These are phyloP conservation scores for Porodaedalea pini DNA, from an alignment of 1,284 basidiomycete species.

Conservation along the genomic window DNA sequence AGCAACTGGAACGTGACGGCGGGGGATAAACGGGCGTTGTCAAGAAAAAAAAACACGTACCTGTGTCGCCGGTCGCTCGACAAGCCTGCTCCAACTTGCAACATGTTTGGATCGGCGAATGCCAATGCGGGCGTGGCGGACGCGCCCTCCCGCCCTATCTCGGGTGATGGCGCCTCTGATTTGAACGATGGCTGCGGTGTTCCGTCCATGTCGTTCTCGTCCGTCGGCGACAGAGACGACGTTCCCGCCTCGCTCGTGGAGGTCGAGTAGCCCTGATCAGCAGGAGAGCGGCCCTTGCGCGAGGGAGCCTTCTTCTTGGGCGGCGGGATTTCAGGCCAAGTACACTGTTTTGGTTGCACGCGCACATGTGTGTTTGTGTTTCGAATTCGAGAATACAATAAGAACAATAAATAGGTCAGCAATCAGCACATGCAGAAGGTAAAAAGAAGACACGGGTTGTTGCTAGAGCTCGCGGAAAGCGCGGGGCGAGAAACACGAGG, in stretches of 20 bases:
- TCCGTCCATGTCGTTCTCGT: neutral
- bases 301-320: conserved; percentile 21
- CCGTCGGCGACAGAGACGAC: conserved; percentile 11
- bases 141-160: neutral
- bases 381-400: neutral
- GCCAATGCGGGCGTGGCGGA: neutral
- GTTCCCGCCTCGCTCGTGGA: conserved; percentile 11
- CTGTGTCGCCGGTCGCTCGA: conserved; percentile 18
- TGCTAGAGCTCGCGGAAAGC: neutral
- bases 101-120: conserved; percentile 8
- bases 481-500: neutral
- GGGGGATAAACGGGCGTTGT: conserved; percentile 1
- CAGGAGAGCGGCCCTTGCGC: conserved; percentile 8
- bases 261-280: conserved; percentile 6
- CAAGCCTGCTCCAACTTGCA: conserved; percentile 2
- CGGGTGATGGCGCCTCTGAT: neutral
- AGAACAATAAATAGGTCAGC: neutral
- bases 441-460: neutral
- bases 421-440: conserved; percentile 5
- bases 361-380: neutral
- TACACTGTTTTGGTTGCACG: conserved; percentile 23
- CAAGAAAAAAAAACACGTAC: conserved; percentile 6
- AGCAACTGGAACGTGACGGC: neutral
- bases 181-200: conserved; percentile 8
- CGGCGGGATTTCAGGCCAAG: conserved; percentile 30